Conservation (phyloP, 208 protist genomes). For the Wallacemonas sp. region DNA sequence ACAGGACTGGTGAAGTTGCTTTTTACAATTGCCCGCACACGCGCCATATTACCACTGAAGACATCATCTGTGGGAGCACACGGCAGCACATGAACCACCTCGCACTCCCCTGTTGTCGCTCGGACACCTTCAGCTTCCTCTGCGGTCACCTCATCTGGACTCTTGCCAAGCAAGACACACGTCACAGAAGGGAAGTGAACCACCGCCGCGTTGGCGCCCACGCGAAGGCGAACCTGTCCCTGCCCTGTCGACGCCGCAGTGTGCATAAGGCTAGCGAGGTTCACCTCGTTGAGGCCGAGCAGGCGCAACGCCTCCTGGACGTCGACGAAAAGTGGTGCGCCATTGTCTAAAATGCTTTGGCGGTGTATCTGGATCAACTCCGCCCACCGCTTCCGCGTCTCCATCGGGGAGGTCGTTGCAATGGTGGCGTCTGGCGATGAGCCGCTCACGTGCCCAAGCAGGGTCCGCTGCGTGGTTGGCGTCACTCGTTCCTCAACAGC, state of each 20-base stretch:
- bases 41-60: not conserved
- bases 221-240: constrained; percentile 52
- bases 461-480: not conserved
- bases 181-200: constrained; percentile 34
- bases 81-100: not conserved
- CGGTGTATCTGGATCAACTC: constrained; percentile 25
- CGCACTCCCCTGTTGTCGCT: not conserved
- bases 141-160: constrained; percentile 13
- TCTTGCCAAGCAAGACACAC: constrained; percentile 19
- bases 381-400: constrained; percentile 13
- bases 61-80: not conserved
- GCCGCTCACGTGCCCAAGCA: constrained; percentile 17
- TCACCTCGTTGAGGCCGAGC: constrained; percentile 18
- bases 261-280: constrained; percentile 30
- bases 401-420: not conserved
- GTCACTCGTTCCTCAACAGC: not conserved
- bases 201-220: constrained; percentile 62
- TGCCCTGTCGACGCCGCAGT: constrained; percentile 21
- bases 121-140: constrained; percentile 29
- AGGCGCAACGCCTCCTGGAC: constrained; percentile 19
- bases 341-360: constrained; percentile 1
- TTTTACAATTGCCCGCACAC: not conserved
- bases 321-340: constrained; percentile 21
- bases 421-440: not conserved
- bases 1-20: constrained; percentile 5